Percentiles rank a stretch among this genome's conserved stretches.
phyloP scores from a whole-genome alignment of 257 asterid genomes.

The Przewalskia tangutica region DNA sequence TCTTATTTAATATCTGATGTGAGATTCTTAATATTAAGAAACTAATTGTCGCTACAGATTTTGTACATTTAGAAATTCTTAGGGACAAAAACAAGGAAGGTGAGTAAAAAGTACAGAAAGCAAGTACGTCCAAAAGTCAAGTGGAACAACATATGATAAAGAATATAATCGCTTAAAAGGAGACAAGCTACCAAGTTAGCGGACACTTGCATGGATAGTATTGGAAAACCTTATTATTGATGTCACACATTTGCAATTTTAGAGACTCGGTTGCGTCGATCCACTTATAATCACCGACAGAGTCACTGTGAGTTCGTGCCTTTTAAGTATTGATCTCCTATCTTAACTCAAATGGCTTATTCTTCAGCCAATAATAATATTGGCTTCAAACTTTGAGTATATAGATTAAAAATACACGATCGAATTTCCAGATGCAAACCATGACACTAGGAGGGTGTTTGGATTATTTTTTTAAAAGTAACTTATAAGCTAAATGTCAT shows the following conservation, averaged over 20 bases:
- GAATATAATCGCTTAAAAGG: neutral
- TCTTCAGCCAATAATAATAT: too few species aligned
- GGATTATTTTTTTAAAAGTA: too few species aligned
- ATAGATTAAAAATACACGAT: too few species aligned
- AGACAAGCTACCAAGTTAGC: neutral
- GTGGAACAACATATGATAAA: neutral
- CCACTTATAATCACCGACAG: conserved; percentile 44
- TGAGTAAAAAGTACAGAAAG: neutral
- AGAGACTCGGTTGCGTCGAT: conserved; percentile 45
- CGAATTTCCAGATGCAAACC: too few species aligned
- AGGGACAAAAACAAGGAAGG: neutral
- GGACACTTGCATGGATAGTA: neutral
- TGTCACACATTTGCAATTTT: conserved; percentile 52
- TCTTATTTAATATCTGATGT: too few species aligned
- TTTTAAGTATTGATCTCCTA: conserved; percentile 56
- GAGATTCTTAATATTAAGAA: too few species aligned
- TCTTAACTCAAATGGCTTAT: neutral
- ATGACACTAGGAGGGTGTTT: too few species aligned
- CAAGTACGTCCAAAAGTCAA: neutral
- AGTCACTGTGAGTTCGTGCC: conserved; percentile 35
- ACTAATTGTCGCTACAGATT: too few species aligned
- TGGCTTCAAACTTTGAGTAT: too few species aligned
- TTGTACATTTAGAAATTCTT: neutral
- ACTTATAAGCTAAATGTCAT: too few species aligned
- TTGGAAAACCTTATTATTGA: conserved; percentile 45